Evolutionary conservation across 225 moss, liverwort and hornwort genomes (phyloP).

Genomic region (Physcomitrium patens): DNA sequence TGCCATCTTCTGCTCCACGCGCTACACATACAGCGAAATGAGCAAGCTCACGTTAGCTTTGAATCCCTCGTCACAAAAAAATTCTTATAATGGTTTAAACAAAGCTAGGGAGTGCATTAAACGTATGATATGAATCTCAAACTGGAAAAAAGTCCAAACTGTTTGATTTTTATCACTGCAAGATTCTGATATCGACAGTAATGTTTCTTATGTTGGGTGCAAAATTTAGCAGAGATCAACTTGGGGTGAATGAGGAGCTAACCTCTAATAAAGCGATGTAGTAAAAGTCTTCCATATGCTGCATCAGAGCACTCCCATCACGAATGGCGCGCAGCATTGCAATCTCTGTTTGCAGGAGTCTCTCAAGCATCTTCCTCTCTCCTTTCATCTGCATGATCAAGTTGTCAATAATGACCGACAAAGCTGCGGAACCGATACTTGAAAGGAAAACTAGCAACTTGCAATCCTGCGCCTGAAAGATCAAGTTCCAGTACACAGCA

Average conservation of each 20-base stretch:
- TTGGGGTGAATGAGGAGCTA: slow-evolving; percentile 1
- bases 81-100: background rate
- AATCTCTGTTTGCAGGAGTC: slow-evolving; percentile 79
- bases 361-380: slow-evolving; percentile 76
- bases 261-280: slow-evolving; percentile 86
- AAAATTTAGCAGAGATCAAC: slow-evolving; percentile 15
- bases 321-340: slow-evolving; percentile 80
- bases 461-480: background rate
- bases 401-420: background rate
- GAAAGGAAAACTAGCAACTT: slow-evolving; percentile 10
- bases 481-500: slow-evolving; percentile 7
- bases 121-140: background rate
- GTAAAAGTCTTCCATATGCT: slow-evolving; percentile 97
- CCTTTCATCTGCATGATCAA: slow-evolving; percentile 71
- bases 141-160: background rate
- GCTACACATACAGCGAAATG: slow-evolving; percentile 45
- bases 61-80: background rate
- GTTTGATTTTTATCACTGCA: background rate
- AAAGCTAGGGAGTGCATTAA: background rate
- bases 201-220: background rate
- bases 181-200: background rate
- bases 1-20: slow-evolving; percentile 68
- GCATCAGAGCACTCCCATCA: slow-evolving; percentile 93
- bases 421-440: slow-evolving; percentile 16
- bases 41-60: slow-evolving; percentile 22